Evolutionary conservation across 768 basidiomycete species (phyloP).

Genomic region (Suillus subaureus): DNA sequence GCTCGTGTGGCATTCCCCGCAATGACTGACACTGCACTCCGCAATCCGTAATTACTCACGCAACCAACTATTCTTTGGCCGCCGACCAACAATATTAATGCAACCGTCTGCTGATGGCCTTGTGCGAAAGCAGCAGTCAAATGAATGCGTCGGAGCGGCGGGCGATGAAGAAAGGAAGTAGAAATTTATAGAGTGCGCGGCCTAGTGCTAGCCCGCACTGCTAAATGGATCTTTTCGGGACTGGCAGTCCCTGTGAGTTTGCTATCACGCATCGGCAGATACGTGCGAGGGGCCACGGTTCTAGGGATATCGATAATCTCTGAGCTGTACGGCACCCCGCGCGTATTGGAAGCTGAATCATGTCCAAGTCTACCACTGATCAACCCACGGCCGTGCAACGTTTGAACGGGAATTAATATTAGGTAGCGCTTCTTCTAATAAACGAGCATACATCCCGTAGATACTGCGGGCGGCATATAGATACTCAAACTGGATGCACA

Average conservation of each 20-base stretch:
- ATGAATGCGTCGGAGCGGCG: neutral
- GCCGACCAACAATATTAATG: neutral
- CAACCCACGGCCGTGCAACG: neutral
- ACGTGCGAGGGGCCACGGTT: neutral
- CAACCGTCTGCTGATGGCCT: neutral
- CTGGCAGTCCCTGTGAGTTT: neutral
- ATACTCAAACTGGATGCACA: neutral
- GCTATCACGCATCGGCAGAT: neutral
- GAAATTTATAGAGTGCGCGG: neutral
- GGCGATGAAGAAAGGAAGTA: neutral
- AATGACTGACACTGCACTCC: neutral
- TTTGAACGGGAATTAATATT: slow-evolving; percentile 5
- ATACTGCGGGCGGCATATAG: neutral
- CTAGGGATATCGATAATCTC: neutral
- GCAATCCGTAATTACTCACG: neutral
- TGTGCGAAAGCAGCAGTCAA: neutral
- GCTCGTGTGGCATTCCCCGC: neutral
- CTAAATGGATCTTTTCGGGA: neutral
- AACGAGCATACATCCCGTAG: neutral
- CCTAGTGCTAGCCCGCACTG: neutral
- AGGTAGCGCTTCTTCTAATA: no score
- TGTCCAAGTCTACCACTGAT: neutral
- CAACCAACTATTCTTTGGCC: neutral
- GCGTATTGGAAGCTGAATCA: neutral
- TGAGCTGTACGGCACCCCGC: neutral